Conservation (phyloP, 2,329 filamentous ascomycete genomes). For the Colletotrichum sp. region DNA sequence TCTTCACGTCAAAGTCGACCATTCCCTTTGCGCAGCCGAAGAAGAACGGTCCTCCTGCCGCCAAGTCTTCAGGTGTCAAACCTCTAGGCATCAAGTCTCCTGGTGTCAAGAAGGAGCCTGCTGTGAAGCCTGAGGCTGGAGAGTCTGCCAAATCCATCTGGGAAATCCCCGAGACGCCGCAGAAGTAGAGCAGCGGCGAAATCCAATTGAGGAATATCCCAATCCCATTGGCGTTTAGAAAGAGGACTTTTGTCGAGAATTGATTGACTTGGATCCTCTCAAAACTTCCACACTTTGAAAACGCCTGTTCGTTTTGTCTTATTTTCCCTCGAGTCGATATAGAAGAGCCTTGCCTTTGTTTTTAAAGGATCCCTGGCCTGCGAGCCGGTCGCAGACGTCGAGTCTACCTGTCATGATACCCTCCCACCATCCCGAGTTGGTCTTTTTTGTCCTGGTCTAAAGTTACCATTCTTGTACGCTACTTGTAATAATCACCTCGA, state of each 20-base stretch:
- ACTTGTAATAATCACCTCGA: background rate
- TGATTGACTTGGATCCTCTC: background rate
- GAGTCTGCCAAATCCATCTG: constrained; percentile 27
- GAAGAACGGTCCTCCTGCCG: background rate
- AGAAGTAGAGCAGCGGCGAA: constrained; percentile 11
- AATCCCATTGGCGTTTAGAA: background rate
- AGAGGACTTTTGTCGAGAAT: background rate
- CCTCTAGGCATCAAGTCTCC: background rate
- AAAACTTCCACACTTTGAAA: background rate
- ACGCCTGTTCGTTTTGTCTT: background rate
- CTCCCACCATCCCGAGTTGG: constrained; percentile 9
- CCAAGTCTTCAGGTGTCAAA: background rate
- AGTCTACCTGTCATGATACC: constrained; percentile 13
- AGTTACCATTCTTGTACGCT: background rate
- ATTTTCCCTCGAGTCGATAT: background rate
- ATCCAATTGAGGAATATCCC: background rate
- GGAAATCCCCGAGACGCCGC: constrained; percentile 38
- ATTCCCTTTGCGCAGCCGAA: constrained; percentile 49
- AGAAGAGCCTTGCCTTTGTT: background rate
- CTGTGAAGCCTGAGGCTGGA: constrained; percentile 7
- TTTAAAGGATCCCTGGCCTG: background rate
- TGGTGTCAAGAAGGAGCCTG: background rate
- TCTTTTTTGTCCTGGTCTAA: background rate
- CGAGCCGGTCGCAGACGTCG: background rate
- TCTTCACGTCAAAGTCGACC: constrained; percentile 45